Conservation (phyloP, 2,329 filamentous ascomycete species). For the Alternaria arbusti region DNA sequence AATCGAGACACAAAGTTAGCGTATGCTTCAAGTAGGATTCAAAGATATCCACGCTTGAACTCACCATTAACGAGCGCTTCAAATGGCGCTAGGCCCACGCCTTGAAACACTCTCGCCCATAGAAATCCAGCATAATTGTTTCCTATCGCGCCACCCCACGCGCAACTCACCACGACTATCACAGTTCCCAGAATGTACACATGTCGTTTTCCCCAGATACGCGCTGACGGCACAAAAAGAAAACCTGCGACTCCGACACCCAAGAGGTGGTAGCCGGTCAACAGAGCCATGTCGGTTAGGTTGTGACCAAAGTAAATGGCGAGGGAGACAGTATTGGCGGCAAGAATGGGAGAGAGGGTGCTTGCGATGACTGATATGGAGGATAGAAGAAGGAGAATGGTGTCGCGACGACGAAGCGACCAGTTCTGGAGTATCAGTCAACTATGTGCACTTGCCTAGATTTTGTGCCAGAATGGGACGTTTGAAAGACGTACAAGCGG, state of each 20-base stretch:
- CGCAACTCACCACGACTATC: constrained; percentile 74
- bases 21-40: neutral
- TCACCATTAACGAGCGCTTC: constrained; percentile 88
- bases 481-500: constrained; percentile 64
- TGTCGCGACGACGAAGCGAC: constrained; percentile 84
- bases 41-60: constrained; percentile 53
- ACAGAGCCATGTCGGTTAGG: constrained; percentile 78
- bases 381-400: constrained; percentile 79
- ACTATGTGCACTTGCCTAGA: neutral
- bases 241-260: constrained; percentile 82
- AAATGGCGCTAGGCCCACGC: constrained; percentile 84
- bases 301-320: constrained; percentile 67
- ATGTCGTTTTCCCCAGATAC: constrained; percentile 93
- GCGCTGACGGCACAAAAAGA: constrained; percentile 83
- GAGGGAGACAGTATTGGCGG: constrained; percentile 83
- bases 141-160: constrained; percentile 76
- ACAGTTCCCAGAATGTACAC: constrained; percentile 79
- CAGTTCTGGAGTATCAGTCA: constrained; percentile 65
- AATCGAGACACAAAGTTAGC: neutral
- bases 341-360: constrained; percentile 83
- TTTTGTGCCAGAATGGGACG: neutral
- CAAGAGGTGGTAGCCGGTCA: constrained; percentile 87
- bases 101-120: constrained; percentile 83
- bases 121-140: constrained; percentile 74
- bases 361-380: constrained; percentile 83